A percentile compares a stretch with the other conserved stretches of the same genome.
phyloP scores from a whole-genome alignment of 441 rosid species.

The Euphorbia celastroides region DNA sequence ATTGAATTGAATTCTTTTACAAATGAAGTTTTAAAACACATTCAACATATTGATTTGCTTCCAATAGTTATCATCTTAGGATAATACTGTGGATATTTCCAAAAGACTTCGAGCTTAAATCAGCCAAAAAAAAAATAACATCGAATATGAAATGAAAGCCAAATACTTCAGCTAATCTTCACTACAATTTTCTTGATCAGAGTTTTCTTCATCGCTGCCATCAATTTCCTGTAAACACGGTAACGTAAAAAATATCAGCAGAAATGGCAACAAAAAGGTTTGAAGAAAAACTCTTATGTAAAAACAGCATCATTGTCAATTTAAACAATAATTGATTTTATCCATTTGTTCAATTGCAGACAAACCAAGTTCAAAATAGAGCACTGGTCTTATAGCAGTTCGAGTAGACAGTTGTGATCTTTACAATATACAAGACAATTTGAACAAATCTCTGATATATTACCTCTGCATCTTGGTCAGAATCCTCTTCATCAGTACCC shows the following conservation, averaged over 20 bases:
- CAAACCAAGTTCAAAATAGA: background rate
- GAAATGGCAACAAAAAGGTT: background rate
- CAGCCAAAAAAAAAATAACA: no score
- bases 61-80: no score
- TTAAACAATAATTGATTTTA: background rate
- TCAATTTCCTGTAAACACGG: slow-evolving; percentile 41
- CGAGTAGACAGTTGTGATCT: background rate
- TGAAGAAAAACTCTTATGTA: background rate
- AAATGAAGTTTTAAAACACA: no score
- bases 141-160: background rate
- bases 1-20: no score
- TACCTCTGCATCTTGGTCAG: slow-evolving; percentile 37
- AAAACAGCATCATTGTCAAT: background rate
- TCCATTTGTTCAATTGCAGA: background rate
- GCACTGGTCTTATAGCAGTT: background rate
- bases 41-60: no score
- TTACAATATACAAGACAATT: background rate
- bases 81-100: no score
- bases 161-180: slow-evolving; percentile 7
- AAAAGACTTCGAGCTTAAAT: no score
- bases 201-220: slow-evolving; percentile 59
- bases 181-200: slow-evolving; percentile 34
- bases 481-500: slow-evolving; percentile 84
- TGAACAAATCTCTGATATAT: background rate
- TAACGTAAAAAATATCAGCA: background rate